A percentile compares a stretch with the other conserved stretches of the same genome.
Conservation (phyloP, 108 stramenopile genomes). For the Cyclostephanos tholiformis region DNA sequence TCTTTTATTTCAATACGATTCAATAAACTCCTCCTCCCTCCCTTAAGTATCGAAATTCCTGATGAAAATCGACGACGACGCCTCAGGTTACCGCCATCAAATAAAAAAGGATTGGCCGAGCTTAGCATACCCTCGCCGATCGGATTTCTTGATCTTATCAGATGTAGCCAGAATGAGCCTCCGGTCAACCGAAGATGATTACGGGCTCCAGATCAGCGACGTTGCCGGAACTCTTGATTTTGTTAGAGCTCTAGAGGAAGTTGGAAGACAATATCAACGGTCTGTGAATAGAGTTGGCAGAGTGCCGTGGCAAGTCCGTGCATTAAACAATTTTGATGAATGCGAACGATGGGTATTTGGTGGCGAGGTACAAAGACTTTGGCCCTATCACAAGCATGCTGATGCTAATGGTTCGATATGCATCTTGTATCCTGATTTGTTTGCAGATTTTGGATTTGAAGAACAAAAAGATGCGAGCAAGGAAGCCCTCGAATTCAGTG, state of each 20-base stretch:
- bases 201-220: constrained; percentile 43
- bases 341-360: constrained; percentile 51
- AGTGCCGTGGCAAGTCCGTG: constrained; percentile 48
- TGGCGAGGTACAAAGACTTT: constrained; percentile 42
- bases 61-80: constrained; percentile 16
- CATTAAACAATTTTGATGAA: constrained; percentile 25
- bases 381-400: constrained; percentile 37
- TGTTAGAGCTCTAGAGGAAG: constrained; percentile 51
- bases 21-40: not conserved
- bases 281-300: not conserved
- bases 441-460: constrained; percentile 22
- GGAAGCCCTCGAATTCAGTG: constrained; percentile 10
- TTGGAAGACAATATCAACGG: constrained; percentile 25
- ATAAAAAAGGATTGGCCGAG: constrained; percentile 34
- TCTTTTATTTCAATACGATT: too few relatives aligned
- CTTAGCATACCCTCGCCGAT: constrained; percentile 46
- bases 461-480: constrained; percentile 17
- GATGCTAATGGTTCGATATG: not conserved
- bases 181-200: constrained; percentile 53
- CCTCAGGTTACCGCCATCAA: constrained; percentile 11
- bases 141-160: constrained; percentile 64
- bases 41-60: constrained; percentile 26
- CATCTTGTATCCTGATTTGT: constrained; percentile 33
- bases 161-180: constrained; percentile 15
- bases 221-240: constrained; percentile 45